A percentile compares a stretch with the other conserved stretches of the same genome.
These are phyloP conservation scores for Amanita thiersii DNA, from an alignment of 768 basidiomycete genomes.

Conservation along the genomic window DNA sequence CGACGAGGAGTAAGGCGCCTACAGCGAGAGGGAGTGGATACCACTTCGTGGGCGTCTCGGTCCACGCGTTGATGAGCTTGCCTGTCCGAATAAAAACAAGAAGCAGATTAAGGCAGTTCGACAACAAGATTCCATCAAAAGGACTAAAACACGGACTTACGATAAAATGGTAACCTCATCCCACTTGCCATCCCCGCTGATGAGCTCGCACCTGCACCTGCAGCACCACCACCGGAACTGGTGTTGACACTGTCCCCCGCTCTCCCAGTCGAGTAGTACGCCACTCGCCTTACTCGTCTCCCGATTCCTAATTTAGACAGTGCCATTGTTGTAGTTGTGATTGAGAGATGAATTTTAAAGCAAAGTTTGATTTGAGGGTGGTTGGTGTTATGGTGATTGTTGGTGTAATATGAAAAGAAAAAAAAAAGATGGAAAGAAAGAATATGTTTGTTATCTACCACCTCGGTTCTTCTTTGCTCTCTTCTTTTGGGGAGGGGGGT, in stretches of 20 bases:
- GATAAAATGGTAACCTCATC: constrained; percentile 46
- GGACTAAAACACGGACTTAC: constrained; percentile 33
- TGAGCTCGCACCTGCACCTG: constrained; percentile 14
- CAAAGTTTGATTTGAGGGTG: constrained; percentile 89
- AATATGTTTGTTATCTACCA: too few species aligned
- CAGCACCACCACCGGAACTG: constrained; percentile 8
- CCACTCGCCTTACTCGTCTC: constrained; percentile 24
- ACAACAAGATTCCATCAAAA: background rate
- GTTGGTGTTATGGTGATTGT: too few species aligned
- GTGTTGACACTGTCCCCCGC: background rate
- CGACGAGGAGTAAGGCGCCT: constrained; percentile 80
- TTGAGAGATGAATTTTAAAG: constrained; percentile 60
- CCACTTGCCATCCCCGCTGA: constrained; percentile 19
- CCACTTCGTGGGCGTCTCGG: constrained; percentile 87
- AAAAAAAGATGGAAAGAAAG: too few species aligned
- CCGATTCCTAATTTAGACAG: constrained; percentile 33
- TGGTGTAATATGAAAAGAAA: too few species aligned
- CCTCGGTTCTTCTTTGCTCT: too few species aligned
- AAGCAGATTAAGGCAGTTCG: constrained; percentile 8
- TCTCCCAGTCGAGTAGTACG: constrained; percentile 2
- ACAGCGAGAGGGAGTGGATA: constrained; percentile 90
- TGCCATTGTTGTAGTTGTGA: constrained; percentile 44
- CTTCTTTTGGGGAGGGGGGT: too few species aligned
- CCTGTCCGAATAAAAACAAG: constrained; percentile 25
- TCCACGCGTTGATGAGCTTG: constrained; percentile 71